Evolutionary conservation across 2,329 filamentous ascomycete genomes (phyloP).

Genomic region (Pseudomassariella vexata): DNA sequence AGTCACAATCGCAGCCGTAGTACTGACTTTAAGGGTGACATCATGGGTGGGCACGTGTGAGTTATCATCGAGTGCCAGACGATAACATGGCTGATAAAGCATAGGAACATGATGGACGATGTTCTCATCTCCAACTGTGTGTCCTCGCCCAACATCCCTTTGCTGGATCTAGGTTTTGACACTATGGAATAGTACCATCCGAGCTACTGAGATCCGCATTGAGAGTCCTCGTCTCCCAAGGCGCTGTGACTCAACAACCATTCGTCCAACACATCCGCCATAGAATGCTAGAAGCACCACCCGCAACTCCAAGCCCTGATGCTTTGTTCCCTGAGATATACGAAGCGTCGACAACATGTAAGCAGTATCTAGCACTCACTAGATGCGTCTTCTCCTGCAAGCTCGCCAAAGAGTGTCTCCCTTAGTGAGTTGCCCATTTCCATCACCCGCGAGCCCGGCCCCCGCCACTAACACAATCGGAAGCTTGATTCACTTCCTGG

Average conservation of each 20-base stretch:
- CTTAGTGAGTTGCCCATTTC: conserved; percentile 20
- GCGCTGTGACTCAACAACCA: conserved; percentile 19
- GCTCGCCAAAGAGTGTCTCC: conserved; percentile 21
- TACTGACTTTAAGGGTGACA: no score
- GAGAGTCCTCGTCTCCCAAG: conserved; percentile 24
- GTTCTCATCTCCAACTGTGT: conserved; percentile 30
- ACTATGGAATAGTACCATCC: conserved; percentile 27
- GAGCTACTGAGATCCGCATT: conserved; percentile 27
- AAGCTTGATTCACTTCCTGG: conserved; percentile 20
- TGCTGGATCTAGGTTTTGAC: no score
- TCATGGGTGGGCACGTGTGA: conserved; percentile 22
- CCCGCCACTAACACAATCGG: not conserved
- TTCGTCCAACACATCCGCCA: conserved; percentile 28
- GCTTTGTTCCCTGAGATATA: conserved; percentile 19
- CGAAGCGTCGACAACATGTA: conserved; percentile 15
- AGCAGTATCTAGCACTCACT: conserved; percentile 23
- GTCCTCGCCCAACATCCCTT: conserved; percentile 4
- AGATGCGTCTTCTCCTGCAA: conserved; percentile 31
- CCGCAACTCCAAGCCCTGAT: conserved; percentile 11
- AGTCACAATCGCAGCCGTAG: no score
- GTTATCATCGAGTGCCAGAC: conserved; percentile 1
- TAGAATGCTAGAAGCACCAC: conserved; percentile 18
- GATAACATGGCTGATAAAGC: not conserved
- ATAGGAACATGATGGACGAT: conserved; percentile 35
- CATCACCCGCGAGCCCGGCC: no score